A percentile compares a stretch with the other conserved stretches of the same genome.
Conservation (phyloP, 1,284 basidiomycete species). For the Phellinidium pouzarii region DNA sequence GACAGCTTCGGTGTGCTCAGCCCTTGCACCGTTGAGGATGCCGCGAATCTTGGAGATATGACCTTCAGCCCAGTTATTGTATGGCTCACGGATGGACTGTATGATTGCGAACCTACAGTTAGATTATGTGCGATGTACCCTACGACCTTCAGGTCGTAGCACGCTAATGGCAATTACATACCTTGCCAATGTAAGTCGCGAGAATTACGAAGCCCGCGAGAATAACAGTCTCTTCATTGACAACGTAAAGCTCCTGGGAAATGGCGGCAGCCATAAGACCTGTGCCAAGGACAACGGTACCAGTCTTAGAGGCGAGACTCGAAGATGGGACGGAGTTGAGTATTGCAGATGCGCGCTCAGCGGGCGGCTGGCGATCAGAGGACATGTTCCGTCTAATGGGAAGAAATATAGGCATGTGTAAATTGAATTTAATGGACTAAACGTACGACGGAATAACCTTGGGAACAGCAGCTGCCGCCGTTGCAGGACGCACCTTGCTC, state of each 20-base stretch:
- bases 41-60: constrained; percentile 80
- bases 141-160: background rate
- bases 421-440: constrained; percentile 6
- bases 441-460: constrained; percentile 54
- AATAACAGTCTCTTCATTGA: constrained; percentile 92
- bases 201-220: constrained; percentile 83
- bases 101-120: constrained; percentile 13
- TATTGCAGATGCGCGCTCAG: constrained; percentile 85
- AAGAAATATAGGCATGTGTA: background rate
- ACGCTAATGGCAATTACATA: constrained; percentile 23
- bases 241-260: constrained; percentile 95
- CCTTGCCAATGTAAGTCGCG: constrained; percentile 81
- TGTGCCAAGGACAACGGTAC: constrained; percentile 85
- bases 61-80: constrained; percentile 87
- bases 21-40: constrained; percentile 79
- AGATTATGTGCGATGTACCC: background rate
- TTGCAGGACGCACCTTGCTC: constrained; percentile 48
- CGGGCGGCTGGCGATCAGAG: constrained; percentile 64
- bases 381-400: constrained; percentile 57
- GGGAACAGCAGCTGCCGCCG: constrained; percentile 41
- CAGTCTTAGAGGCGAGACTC: constrained; percentile 89
- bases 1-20: constrained; percentile 90
- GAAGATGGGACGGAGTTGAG: constrained; percentile 91
- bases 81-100: constrained; percentile 72
- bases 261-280: constrained; percentile 90